phyloP scores from a whole-genome alignment of 2,329 filamentous ascomycete genomes.

The Neoscytalidium dimidiatum region DNA sequence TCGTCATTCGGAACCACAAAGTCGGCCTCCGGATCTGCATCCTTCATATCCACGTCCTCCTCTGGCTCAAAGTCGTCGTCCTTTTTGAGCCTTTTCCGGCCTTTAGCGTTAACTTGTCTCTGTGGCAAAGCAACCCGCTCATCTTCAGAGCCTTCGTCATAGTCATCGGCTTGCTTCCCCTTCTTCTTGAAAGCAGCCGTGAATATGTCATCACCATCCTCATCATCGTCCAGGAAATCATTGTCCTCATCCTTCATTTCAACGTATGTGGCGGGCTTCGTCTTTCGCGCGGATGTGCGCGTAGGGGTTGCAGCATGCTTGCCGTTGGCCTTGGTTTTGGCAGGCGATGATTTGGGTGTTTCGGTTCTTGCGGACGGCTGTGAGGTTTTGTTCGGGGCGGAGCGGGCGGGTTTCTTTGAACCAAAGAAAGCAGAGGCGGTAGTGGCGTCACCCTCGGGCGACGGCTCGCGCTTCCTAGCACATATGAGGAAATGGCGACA shows the following conservation, averaged over 20 bases:
- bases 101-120: conserved; percentile 36
- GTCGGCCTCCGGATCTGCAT: conserved; percentile 49
- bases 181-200: conserved; percentile 68
- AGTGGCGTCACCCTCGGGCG: conserved; percentile 56
- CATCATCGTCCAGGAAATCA: conserved; percentile 46
- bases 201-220: conserved; percentile 79
- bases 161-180: conserved; percentile 64
- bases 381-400: conserved; percentile 41
- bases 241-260: conserved; percentile 66
- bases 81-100: conserved; percentile 45
- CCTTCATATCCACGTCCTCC: conserved; percentile 57
- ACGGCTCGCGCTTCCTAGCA: conserved; percentile 50
- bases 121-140: conserved; percentile 34
- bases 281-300: conserved; percentile 40
- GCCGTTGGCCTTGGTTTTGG: conserved; percentile 33
- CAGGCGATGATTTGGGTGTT: conserved; percentile 40
- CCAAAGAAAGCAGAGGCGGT: conserved; percentile 66
- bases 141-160: conserved; percentile 53
- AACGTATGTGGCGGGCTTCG: conserved; percentile 45
- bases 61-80: conserved; percentile 44
- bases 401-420: conserved; percentile 56
- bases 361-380: conserved; percentile 37
- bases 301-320: conserved; percentile 36
- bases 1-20: conserved; percentile 47
- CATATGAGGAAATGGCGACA: conserved; percentile 25